Percentiles rank a stretch among this genome's conserved stretches.
phyloP scores from a whole-genome alignment of 1,139 yeast genomes.

The Scheffersomyces insectosa region DNA sequence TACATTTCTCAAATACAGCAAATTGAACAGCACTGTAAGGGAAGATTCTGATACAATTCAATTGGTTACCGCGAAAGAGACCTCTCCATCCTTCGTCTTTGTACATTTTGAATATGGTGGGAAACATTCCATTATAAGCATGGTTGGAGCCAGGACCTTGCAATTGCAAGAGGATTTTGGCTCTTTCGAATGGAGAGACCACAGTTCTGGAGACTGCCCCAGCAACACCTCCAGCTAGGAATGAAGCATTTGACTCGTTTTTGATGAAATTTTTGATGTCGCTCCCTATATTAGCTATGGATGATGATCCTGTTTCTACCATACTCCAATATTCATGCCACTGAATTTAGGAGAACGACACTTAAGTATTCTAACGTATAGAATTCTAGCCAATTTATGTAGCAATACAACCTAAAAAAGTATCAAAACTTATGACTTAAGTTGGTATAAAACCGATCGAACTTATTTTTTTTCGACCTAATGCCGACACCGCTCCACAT shows the following conservation, averaged over 20 bases:
- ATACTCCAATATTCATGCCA: neutral
- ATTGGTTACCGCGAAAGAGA: slow-evolving; percentile 83
- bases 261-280: slow-evolving; percentile 35
- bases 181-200: slow-evolving; percentile 93
- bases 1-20: slow-evolving; percentile 76
- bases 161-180: slow-evolving; percentile 85
- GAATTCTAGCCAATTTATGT: neutral
- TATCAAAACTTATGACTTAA: neutral
- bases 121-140: slow-evolving; percentile 71
- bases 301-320: neutral
- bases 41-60: slow-evolving; percentile 84
- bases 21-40: slow-evolving; percentile 97
- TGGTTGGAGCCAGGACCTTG: slow-evolving; percentile 71
- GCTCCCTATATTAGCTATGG: neutral
- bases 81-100: slow-evolving; percentile 89
- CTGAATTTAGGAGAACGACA: neutral
- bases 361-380: neutral
- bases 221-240: slow-evolving; percentile 64
- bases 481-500: neutral
- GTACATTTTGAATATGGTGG: slow-evolving; percentile 79
- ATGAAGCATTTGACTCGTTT: slow-evolving; percentile 59
- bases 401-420: neutral
- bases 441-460: neutral
- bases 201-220: slow-evolving; percentile 93
- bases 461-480: neutral